Evolutionary conservation across 106 monocot genomes (phyloP).

Genomic region (Cymbidium sinense): DNA sequence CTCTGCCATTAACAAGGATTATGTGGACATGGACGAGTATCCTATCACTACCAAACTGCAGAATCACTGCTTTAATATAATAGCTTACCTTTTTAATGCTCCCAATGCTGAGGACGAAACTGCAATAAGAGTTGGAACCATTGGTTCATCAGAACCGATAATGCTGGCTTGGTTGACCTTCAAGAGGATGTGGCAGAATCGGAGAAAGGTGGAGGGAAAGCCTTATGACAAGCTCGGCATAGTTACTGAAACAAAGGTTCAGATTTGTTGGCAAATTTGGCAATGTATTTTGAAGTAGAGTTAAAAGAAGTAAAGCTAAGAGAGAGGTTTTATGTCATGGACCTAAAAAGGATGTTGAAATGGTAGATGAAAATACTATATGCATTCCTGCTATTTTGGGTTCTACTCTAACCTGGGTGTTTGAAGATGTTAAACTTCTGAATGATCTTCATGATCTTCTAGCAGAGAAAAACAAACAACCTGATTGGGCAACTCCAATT

Average conservation of each 20-base stretch:
- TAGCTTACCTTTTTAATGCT: slow-evolving; percentile 72
- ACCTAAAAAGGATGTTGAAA: slow-evolving; percentile 66
- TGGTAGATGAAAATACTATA: slow-evolving; percentile 84
- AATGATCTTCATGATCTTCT: slow-evolving; percentile 92
- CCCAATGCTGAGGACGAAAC: slow-evolving; percentile 54
- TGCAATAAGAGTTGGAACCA: slow-evolving; percentile 69
- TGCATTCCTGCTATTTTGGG: slow-evolving; percentile 78
- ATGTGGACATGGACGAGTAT: no score
- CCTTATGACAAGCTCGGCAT: slow-evolving; percentile 74
- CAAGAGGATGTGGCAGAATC: slow-evolving; percentile 85
- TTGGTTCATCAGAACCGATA: slow-evolving; percentile 80
- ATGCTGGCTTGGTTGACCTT: slow-evolving; percentile 83
- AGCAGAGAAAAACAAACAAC: slow-evolving; percentile 59
- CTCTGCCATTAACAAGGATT: no score
- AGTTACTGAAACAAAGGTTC: slow-evolving; percentile 75
- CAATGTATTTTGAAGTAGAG: slow-evolving; percentile 91
- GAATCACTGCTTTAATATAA: slow-evolving; percentile 86
- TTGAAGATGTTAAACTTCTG: slow-evolving; percentile 74
- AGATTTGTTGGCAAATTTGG: slow-evolving; percentile 98
- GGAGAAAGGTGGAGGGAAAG: slow-evolving; percentile 66
- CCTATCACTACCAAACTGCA: no score
- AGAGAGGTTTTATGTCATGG: slow-evolving; percentile 69
- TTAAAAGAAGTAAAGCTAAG: slow-evolving; percentile 77
- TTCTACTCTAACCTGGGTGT: slow-evolving; percentile 81
- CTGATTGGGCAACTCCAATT: slow-evolving; percentile 68